Percentiles rank a stretch among this genome's conserved stretches.
phyloP scores from a whole-genome alignment of 202 grass and related monocot species.

The Cymbopogon flexuosus region DNA sequence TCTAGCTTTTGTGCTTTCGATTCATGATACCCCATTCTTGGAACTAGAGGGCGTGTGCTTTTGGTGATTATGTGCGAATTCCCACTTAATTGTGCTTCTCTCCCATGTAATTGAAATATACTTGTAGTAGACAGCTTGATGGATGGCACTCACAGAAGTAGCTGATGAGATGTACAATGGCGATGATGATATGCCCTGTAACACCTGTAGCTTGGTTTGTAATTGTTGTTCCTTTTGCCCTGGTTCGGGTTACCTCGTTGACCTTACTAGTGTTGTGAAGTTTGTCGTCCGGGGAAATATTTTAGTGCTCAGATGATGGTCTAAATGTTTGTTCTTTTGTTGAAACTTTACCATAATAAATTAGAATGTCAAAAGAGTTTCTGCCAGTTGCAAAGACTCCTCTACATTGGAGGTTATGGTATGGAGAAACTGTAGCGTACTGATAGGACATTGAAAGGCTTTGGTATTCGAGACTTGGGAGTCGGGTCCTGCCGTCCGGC shows the following conservation, averaged over 20 bases:
- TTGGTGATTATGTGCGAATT: constrained; percentile 51
- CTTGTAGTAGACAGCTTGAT: constrained; percentile 45
- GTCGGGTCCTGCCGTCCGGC: background rate
- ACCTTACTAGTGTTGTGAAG: constrained; percentile 1
- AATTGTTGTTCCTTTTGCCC: constrained; percentile 38
- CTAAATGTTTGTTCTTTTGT: background rate
- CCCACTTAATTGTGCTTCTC: constrained; percentile 22
- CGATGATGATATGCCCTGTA: constrained; percentile 28
- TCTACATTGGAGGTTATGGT: background rate
- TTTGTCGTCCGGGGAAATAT: background rate
- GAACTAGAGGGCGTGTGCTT: constrained; percentile 36
- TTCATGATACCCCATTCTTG: constrained; percentile 53
- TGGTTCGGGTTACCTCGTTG: constrained; percentile 21
- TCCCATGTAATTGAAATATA: constrained; percentile 51
- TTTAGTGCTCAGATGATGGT: background rate
- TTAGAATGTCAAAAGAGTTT: background rate
- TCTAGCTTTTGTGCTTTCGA: constrained; percentile 45
- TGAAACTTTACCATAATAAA: too few relatives aligned
- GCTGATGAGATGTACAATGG: constrained; percentile 34
- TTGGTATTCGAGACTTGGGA: background rate
- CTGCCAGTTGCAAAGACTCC: background rate
- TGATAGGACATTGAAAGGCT: too few relatives aligned
- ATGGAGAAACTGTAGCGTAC: background rate
- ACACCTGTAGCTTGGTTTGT: constrained; percentile 42
- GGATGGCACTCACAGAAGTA: constrained; percentile 46